Evolutionary conservation across 345 rosid species (phyloP), one percentile per base, ranked within the genome.

Genomic region (Salix caprea): DNA sequence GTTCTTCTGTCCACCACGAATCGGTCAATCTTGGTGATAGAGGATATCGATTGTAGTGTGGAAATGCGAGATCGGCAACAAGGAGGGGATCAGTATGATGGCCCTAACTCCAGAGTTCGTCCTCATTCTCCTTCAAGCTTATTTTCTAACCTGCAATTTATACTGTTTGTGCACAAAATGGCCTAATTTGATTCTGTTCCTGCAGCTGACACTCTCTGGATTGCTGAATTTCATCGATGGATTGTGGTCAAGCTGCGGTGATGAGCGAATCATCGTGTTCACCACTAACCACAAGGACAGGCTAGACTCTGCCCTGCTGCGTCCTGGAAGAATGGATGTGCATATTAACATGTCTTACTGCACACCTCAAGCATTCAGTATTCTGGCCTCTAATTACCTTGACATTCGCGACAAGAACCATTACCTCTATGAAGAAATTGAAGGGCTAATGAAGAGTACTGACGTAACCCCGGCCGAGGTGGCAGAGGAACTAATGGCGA

Each of bases 401-500:
- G 71, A 40, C 40, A 70, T 76, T 5, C 14, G 26, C 1, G n/a
- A 21, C 54, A 37, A 67, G 32, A 4, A 19, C 15, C 79, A 76
- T n/a, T 5, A n/a, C 13, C 80, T 77, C 5, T n/a, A 9, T 12
- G 75, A 54, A 16, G 77, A 73, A 44, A 78, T 73, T 40, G 81
- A 73, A 24, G 77, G 26, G 4, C 24, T 78, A 7, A 67, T 78
- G 0, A 36, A 58, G 18, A 56, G 4, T 0, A 40, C 72, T 1
- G 10, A 58, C 14, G 60, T 78, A 18, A 65, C 77, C 19, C 81
- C 81, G 1, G 73, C 92, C 8, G 84, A 86, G 69, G 82, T 89
- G 0, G 91, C 92, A 0, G 92, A 86, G 67, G 90, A 88, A 82
- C 73, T 91, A 52, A 85, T 89, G 91, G 89, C 81, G 74, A 84